Evolutionary conservation across 768 basidiomycete genomes (phyloP).

Genomic region (Termitomyces sp.): DNA sequence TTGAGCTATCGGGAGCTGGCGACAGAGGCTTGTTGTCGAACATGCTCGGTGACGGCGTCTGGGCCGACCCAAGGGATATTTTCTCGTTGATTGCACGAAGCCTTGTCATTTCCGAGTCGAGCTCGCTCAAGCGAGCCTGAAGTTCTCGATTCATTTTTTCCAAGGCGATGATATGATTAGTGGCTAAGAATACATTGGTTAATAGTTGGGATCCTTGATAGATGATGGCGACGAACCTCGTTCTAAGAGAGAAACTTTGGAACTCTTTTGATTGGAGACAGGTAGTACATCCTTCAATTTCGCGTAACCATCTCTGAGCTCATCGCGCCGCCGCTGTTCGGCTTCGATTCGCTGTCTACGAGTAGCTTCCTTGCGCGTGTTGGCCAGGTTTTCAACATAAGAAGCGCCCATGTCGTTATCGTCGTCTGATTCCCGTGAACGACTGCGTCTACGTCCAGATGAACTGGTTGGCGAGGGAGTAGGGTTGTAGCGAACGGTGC

Average conservation of each 20-base stretch:
- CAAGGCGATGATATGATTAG: slow-evolving; percentile 71
- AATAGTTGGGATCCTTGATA: slow-evolving; percentile 9
- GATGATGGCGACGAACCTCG: slow-evolving; percentile 53
- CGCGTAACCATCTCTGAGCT: slow-evolving; percentile 86
- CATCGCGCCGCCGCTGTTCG: slow-evolving; percentile 86
- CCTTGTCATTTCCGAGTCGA: slow-evolving; percentile 69
- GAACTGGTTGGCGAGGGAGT: slow-evolving; percentile 81
- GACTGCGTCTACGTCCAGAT: slow-evolving; percentile 60
- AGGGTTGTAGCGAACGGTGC: slow-evolving; percentile 72
- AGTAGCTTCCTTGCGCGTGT: slow-evolving; percentile 81
- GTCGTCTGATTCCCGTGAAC: slow-evolving; percentile 77
- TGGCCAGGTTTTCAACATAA: slow-evolving; percentile 68
- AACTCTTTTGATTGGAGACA: slow-evolving; percentile 85
- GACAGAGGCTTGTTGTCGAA: slow-evolving; percentile 56
- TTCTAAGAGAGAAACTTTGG: slow-evolving; percentile 86
- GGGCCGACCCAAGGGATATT: slow-evolving; percentile 63
- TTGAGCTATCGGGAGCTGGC: slow-evolving; percentile 55
- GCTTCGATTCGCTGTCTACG: slow-evolving; percentile 83
- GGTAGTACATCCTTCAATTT: slow-evolving; percentile 86
- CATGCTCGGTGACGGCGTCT: slow-evolving; percentile 54
- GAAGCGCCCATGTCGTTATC: slow-evolving; percentile 69
- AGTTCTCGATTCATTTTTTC: slow-evolving; percentile 73
- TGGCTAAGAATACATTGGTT: slow-evolving; percentile 43
- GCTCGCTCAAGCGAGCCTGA: slow-evolving; percentile 57
- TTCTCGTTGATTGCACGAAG: slow-evolving; percentile 80